Evolutionary conservation across 352 stramenopile species (phyloP).

Genomic region (Plasmopara muralis): DNA sequence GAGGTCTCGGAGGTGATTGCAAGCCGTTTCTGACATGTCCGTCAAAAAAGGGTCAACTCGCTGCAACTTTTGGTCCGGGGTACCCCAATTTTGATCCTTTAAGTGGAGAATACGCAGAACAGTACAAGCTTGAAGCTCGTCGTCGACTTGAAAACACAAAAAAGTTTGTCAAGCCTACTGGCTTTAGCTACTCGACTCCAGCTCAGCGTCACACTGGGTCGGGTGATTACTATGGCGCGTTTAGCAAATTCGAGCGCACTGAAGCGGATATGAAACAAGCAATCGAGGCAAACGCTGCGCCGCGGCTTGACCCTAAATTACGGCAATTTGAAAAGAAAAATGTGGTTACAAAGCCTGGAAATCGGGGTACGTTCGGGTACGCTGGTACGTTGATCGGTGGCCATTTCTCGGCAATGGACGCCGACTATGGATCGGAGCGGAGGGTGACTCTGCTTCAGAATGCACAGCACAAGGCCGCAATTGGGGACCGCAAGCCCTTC

Average conservation of each 20-base stretch:
- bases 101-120: slow-evolving; percentile 51
- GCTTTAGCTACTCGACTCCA: slow-evolving; percentile 56
- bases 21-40: slow-evolving; percentile 75
- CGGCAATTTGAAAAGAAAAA: slow-evolving; percentile 65
- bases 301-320: slow-evolving; percentile 48
- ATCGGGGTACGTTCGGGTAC: slow-evolving; percentile 73
- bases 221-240: slow-evolving; percentile 69
- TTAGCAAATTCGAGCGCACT: slow-evolving; percentile 52
- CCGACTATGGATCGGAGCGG: slow-evolving; percentile 60
- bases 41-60: slow-evolving; percentile 52
- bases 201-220: slow-evolving; percentile 54
- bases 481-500: slow-evolving; percentile 68
- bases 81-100: slow-evolving; percentile 61
- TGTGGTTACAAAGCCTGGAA: slow-evolving; percentile 48
- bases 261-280: slow-evolving; percentile 57
- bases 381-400: slow-evolving; percentile 60
- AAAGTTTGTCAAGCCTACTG: slow-evolving; percentile 59
- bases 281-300: slow-evolving; percentile 32
- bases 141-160: slow-evolving; percentile 66
- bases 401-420: slow-evolving; percentile 36
- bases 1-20: slow-evolving; percentile 42
- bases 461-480: slow-evolving; percentile 38
- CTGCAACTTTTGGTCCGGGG: slow-evolving; percentile 53
- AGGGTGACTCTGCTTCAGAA: slow-evolving; percentile 23
- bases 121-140: slow-evolving; percentile 66